Conservation (phyloP, 345 rosid genomes). For the Camelina sativa region DNA sequence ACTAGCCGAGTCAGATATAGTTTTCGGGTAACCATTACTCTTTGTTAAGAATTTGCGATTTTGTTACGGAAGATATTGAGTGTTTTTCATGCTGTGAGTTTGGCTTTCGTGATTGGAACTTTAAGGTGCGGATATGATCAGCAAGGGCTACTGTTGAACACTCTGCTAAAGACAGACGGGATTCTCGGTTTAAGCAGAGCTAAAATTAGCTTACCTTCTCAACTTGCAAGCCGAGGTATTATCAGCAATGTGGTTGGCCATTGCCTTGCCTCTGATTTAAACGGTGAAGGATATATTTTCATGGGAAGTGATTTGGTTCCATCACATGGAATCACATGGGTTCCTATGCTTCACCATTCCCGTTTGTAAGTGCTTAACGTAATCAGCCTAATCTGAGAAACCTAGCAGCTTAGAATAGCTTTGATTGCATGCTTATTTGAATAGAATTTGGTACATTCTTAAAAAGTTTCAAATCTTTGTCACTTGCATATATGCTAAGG, state of each 20-base stretch:
- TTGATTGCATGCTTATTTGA: not conserved
- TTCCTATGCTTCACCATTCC: conserved; percentile 66
- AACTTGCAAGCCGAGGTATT: conserved; percentile 77
- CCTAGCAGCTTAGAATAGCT: not conserved
- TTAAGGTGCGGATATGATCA: conserved; percentile 95
- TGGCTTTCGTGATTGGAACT: conserved; percentile 28
- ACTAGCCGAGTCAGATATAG: conserved; percentile 54
- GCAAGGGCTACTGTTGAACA: conserved; percentile 76
- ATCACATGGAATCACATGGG: conserved; percentile 78
- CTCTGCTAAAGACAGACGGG: conserved; percentile 82
- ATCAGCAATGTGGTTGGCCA: conserved; percentile 87
- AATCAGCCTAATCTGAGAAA: conserved; percentile 3
- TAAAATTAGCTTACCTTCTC: conserved; percentile 90
- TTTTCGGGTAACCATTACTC: conserved; percentile 65
- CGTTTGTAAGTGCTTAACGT: conserved; percentile 55
- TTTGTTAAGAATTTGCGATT: not conserved
- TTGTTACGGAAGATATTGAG: not conserved
- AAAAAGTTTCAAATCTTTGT: conserved; percentile 12
- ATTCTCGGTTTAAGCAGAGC: conserved; percentile 89
- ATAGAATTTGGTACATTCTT: not conserved
- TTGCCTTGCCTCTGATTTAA: conserved; percentile 69
- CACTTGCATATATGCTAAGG: not conserved
- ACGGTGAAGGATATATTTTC: conserved; percentile 80
- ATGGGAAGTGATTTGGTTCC: conserved; percentile 87
- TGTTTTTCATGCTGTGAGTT: conserved; percentile 25